Percentiles rank a stretch among this genome's conserved stretches.
phyloP scores from a whole-genome alignment of 2,329 filamentous ascomycete genomes.

The Capronia epimyces region DNA sequence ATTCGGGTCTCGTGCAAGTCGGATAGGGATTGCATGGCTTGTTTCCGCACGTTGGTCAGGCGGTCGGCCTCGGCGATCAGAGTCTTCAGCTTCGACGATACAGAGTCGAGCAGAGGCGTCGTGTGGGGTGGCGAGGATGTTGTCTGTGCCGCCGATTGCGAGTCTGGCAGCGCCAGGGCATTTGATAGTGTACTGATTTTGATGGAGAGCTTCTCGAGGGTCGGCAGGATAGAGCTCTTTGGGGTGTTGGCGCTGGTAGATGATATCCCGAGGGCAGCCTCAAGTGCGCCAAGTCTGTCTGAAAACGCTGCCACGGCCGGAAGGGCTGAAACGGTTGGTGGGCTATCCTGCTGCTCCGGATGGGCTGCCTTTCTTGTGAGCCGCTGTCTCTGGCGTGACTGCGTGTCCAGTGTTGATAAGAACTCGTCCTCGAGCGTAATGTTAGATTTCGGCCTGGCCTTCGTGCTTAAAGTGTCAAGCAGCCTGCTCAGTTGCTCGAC shows the following conservation, averaged over 20 bases:
- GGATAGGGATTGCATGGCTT: conserved; percentile 40
- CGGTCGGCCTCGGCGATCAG: conserved; percentile 43
- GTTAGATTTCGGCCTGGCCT: conserved; percentile 8
- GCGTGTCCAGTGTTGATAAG: conserved; percentile 14
- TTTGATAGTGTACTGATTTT: conserved; percentile 68
- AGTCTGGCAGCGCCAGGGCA: conserved; percentile 36
- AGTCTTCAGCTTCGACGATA: conserved; percentile 41
- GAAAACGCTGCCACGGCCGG: conserved; percentile 83
- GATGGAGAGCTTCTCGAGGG: conserved; percentile 71
- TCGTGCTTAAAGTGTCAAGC: conserved; percentile 47
- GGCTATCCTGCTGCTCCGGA: neutral
- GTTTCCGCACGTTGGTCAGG: conserved; percentile 40
- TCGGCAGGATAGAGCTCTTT: conserved; percentile 65
- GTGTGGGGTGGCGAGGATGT: conserved; percentile 29
- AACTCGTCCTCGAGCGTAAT: conserved; percentile 23
- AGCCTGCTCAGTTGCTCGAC: conserved; percentile 65
- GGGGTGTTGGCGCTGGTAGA: conserved; percentile 54
- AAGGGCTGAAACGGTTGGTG: conserved; percentile 52
- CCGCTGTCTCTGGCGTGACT: neutral
- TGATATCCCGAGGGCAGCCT: conserved; percentile 74
- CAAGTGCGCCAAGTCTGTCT: conserved; percentile 68
- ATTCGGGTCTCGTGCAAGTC: conserved; percentile 39
- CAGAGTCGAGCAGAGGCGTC: conserved; percentile 41
- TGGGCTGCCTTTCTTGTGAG: neutral
- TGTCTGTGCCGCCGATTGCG: conserved; percentile 11